phyloP scores from a whole-genome alignment of 495 filamentous ascomycete genomes.

The Aspergillus affinis region DNA sequence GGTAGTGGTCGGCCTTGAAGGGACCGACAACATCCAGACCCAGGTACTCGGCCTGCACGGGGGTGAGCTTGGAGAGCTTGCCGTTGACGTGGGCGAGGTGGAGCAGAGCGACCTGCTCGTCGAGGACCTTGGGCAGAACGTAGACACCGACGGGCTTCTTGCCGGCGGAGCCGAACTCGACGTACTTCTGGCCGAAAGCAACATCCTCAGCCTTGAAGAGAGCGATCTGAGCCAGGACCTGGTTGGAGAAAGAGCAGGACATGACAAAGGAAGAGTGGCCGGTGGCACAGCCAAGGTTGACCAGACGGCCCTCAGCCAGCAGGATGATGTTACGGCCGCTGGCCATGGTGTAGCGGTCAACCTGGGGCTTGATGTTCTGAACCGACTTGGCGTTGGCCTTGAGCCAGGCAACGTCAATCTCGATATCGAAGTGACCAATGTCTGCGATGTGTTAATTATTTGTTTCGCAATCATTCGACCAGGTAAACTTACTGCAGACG shows the following conservation, averaged over 20 bases:
- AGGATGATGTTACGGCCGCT: slow-evolving; percentile 97
- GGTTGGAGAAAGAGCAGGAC: slow-evolving; percentile 99
- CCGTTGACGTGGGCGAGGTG: slow-evolving; percentile 94
- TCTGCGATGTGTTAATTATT: slow-evolving; percentile 47
- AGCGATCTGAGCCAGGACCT: slow-evolving; percentile 98
- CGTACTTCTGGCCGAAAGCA: slow-evolving; percentile 87
- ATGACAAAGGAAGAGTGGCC: slow-evolving; percentile 99
- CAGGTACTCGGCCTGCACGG: slow-evolving; percentile 92
- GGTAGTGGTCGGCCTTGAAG: slow-evolving; percentile 82
- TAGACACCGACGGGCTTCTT: slow-evolving; percentile 93
- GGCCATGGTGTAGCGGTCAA: slow-evolving; percentile 94
- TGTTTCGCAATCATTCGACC: too few relatives aligned
- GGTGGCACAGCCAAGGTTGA: slow-evolving; percentile 98
- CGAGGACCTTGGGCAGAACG: slow-evolving; percentile 96
- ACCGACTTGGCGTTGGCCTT: slow-evolving; percentile 91
- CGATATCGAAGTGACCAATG: slow-evolving; percentile 99
- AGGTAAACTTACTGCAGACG: slow-evolving; percentile 80
- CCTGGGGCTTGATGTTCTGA: slow-evolving; percentile 99
- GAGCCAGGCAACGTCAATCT: slow-evolving; percentile 99
- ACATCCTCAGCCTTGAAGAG: slow-evolving; percentile 90
- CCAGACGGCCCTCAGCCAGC: slow-evolving; percentile 95
- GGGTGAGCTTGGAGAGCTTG: slow-evolving; percentile 81
- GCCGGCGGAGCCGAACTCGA: slow-evolving; percentile 88
- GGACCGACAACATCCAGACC: slow-evolving; percentile 80
- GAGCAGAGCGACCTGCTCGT: slow-evolving; percentile 94